Percentiles rank a stretch among this genome's conserved stretches.
phyloP scores from a whole-genome alignment of 176 grass and related monocot species.

The Alopecurus myosuroides region DNA sequence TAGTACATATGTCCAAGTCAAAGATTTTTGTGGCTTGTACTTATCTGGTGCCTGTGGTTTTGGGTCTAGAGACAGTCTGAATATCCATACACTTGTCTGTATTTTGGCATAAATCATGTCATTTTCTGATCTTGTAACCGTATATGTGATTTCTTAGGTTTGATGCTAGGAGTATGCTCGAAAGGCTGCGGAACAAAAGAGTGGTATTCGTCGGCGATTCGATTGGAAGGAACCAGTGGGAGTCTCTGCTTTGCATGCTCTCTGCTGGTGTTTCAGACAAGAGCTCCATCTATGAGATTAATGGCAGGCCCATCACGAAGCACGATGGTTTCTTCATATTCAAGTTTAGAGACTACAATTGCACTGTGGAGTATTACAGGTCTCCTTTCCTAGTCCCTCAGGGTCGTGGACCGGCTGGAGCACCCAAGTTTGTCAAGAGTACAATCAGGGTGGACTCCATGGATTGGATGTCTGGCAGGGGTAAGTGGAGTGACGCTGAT shows the following conservation, averaged over 20 bases:
- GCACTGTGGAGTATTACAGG: constrained; percentile 84
- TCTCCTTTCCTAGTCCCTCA: constrained; percentile 78
- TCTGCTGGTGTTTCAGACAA: constrained; percentile 50
- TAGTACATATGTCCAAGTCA: background rate
- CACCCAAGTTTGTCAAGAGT: constrained; percentile 49
- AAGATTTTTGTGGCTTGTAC: background rate
- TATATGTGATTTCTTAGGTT: constrained; percentile 38
- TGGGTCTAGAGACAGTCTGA: background rate
- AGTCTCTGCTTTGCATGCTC: constrained; percentile 89
- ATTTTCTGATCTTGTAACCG: background rate
- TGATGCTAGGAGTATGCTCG: constrained; percentile 59
- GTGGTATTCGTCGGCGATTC: constrained; percentile 86
- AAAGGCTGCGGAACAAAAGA: constrained; percentile 56
- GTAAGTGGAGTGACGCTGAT: constrained; percentile 71
- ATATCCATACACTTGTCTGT: background rate
- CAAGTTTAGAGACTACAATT: constrained; percentile 82
- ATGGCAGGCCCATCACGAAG: constrained; percentile 85
- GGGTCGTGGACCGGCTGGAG: constrained; percentile 43
- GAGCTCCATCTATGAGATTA: constrained; percentile 81
- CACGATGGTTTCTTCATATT: constrained; percentile 87
- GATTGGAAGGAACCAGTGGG: constrained; percentile 95
- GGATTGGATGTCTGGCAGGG: constrained; percentile 63
- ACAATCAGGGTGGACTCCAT: constrained; percentile 61
- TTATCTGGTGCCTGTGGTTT: background rate
- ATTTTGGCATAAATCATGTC: background rate